phyloP scores from a whole-genome alignment of 73 alveolate species.

The Uronychia binucleata region DNA sequence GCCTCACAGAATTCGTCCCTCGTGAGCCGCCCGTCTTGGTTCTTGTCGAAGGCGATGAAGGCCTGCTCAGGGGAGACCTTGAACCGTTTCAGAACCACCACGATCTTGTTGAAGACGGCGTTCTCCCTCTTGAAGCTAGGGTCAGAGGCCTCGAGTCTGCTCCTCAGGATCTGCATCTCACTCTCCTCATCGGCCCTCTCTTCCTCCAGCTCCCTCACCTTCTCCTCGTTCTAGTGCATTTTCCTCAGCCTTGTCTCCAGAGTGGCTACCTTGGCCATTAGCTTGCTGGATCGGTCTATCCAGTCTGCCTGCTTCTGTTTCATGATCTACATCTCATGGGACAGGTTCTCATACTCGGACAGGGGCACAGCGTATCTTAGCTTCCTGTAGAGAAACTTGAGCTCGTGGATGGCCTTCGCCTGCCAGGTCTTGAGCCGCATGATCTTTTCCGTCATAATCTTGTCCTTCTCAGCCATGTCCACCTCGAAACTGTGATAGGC shows the following conservation, averaged over 20 bases:
- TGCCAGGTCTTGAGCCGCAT: slow-evolving; percentile 62
- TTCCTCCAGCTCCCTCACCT: slow-evolving; percentile 47
- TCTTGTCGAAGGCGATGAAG: slow-evolving; percentile 65
- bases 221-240: slow-evolving; percentile 36
- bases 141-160: slow-evolving; percentile 57
- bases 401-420: slow-evolving; percentile 56
- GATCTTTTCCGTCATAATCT: slow-evolving; percentile 39
- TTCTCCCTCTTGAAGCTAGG: slow-evolving; percentile 62
- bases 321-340: slow-evolving; percentile 32
- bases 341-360: slow-evolving; percentile 47
- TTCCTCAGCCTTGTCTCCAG: slow-evolving; percentile 52
- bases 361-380: slow-evolving; percentile 61
- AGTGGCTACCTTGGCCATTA: slow-evolving; percentile 31
- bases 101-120: slow-evolving; percentile 44
- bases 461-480: slow-evolving; percentile 71
- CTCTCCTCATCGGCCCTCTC: slow-evolving; percentile 58
- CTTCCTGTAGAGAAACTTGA: slow-evolving; percentile 53
- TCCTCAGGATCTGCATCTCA: slow-evolving; percentile 52
- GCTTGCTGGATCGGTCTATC: not conserved
- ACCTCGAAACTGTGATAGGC: slow-evolving; percentile 65
- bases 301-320: slow-evolving; percentile 64
- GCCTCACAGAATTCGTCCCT: slow-evolving; percentile 57
- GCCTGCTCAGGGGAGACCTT: slow-evolving; percentile 62
- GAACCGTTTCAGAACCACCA: slow-evolving; percentile 44
- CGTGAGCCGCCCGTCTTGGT: slow-evolving; percentile 56